Base-by-base conservation (phyloP, 75 land plant species). In the Selaginella moellendorffii region DNA sequence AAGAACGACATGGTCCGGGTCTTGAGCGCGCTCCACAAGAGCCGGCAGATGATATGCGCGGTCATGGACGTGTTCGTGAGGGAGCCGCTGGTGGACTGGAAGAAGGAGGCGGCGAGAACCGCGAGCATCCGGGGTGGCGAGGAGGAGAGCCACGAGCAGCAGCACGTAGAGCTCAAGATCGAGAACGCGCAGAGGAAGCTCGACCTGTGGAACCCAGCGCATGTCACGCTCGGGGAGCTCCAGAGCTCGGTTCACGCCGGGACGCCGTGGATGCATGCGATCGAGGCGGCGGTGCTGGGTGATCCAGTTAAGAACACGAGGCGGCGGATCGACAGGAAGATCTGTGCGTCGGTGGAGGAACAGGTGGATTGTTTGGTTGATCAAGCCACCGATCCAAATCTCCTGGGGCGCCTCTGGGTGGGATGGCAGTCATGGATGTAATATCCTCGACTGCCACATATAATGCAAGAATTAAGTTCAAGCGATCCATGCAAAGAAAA, bases 391-490 rank as follows among this genome's bases (percentile, higher is more conserved):
- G 80, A 78, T 63, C 65, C 62, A 25, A 76, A 71, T 64, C 63
- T 78, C 30, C 80, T 78, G 20, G 80, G 74, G 17, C 65, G 80
- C 14, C 69, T 78, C 30, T 78, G 58, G 65, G 51, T 63, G 12
- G 80, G 80, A 30, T 78, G 80, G 80, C 80, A 78, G 52, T 73
- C 80, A 23, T 78, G 80, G 80, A 62, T 78, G 1, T 78, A 36
- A 74, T 24, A n/a, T n/a, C n/a, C n/a, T n/a, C n/a, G n/a, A n/a
- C n/a, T n/a, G n/a, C n/a, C n/a, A n/a, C n/a, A n/a, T n/a, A n/a
- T n/a, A n/a, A n/a, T n/a, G n/a, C n/a, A n/a, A n/a, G n/a, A n/a
- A n/a, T n/a, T n/a, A n/a, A n/a, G n/a, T n/a, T n/a, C n/a, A n/a
- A n/a, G n/a, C n/a, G n/a, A n/a, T n/a, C n/a, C n/a, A n/a, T n/a